These are phyloP conservation scores for Paratinospora sagittata DNA, from an alignment of 164 flowering plant genomes.

Conservation along the genomic window DNA sequence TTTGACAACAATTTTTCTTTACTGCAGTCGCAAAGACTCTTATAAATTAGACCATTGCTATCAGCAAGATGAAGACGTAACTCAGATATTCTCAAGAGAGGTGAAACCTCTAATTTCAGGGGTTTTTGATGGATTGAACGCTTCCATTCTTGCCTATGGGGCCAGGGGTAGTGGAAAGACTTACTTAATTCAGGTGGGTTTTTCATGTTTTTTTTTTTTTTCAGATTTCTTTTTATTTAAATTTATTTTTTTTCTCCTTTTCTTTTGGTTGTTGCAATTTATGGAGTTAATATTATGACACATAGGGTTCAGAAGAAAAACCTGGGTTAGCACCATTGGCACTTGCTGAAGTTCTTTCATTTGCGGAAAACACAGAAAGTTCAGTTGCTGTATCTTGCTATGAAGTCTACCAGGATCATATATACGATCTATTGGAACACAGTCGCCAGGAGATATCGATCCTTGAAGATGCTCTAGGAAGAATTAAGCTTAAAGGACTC, in stretches of 20 bases:
- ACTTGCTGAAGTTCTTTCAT: not conserved
- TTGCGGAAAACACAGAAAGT: not conserved
- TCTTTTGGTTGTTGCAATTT: not conserved
- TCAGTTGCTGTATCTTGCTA: not conserved
- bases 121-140: not conserved
- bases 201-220: not conserved
- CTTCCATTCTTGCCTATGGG: slow-evolving; percentile 6
- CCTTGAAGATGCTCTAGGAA: not conserved
- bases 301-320: slow-evolving; percentile 6
- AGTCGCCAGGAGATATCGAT: not conserved
- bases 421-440: slow-evolving; percentile 2
- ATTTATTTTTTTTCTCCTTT: not conserved
- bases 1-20: not conserved
- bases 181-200: slow-evolving; percentile 1
- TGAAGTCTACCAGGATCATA: slow-evolving; percentile 7
- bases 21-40: not conserved
- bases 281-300: not conserved
- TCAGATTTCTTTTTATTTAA: too few relatives aligned
- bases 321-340: slow-evolving; percentile 3
- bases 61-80: not conserved
- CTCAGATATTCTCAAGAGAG: not conserved
- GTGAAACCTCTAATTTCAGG: not conserved
- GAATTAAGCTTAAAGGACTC: slow-evolving; percentile 8
- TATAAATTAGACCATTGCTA: slow-evolving; percentile 7
- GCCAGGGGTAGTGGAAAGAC: slow-evolving; percentile 10